Conservation (phyloP, 768 basidiomycete species). For the Nidula microcarpa region DNA sequence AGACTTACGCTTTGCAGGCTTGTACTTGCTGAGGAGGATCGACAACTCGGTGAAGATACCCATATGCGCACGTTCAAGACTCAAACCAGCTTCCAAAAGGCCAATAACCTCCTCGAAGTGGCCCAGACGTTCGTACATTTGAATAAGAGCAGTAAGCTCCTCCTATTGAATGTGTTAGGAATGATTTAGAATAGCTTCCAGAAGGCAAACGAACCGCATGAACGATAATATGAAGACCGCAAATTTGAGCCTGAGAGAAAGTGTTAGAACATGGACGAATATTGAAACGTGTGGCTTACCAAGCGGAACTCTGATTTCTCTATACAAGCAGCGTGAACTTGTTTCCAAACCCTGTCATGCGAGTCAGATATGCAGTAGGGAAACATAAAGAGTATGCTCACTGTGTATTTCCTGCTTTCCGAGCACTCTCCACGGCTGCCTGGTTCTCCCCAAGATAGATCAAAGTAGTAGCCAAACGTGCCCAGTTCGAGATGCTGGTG, state of each 20-base stretch:
- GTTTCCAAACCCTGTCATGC: slow-evolving; percentile 89
- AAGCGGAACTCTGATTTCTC: slow-evolving; percentile 97
- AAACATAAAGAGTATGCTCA: slow-evolving; percentile 30
- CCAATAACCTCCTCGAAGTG: slow-evolving; percentile 93
- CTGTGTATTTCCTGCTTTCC: slow-evolving; percentile 99
- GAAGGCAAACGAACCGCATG: slow-evolving; percentile 54
- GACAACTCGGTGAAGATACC: slow-evolving; percentile 97
- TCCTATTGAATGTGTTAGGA: slow-evolving; percentile 43
- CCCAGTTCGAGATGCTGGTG: slow-evolving; percentile 98
- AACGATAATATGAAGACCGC: slow-evolving; percentile 96
- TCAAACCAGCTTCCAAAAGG: slow-evolving; percentile 91
- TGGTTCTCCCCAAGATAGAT: slow-evolving; percentile 99
- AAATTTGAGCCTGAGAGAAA: slow-evolving; percentile 80
- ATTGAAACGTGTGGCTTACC: slow-evolving; percentile 32
- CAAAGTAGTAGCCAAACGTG: slow-evolving; percentile 93
- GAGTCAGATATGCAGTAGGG: slow-evolving; percentile 2
- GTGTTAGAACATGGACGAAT: slow-evolving; percentile 3
- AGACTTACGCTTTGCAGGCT: slow-evolving; percentile 81
- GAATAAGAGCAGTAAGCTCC: slow-evolving; percentile 70
- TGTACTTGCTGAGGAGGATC: slow-evolving; percentile 91
- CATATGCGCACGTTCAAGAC: slow-evolving; percentile 97
- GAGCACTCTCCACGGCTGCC: slow-evolving; percentile 96
- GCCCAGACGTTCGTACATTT: slow-evolving; percentile 86
- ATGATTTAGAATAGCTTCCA: slow-evolving; percentile 14
- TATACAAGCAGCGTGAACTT: slow-evolving; percentile 97